Evolutionary conservation across 192 early-diverging fungal genomes (phyloP).

Genomic region (Umbelopsis vinacea): DNA sequence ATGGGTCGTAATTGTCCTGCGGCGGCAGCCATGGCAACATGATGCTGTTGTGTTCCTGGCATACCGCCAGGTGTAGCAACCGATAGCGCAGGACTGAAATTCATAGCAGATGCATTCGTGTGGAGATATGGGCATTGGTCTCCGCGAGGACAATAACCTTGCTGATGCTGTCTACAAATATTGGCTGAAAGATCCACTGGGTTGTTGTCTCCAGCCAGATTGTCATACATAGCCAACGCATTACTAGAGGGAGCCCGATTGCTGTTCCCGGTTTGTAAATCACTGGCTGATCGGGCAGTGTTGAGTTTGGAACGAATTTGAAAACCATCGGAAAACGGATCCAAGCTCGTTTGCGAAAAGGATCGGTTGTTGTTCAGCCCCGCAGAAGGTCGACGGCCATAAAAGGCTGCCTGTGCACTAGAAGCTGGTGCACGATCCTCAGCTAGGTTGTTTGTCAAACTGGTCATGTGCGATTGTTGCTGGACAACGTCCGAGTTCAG

Average conservation of each 20-base stretch:
- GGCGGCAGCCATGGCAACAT: slow-evolving; percentile 33
- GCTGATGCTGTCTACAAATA: slow-evolving; percentile 46
- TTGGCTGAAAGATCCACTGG: slow-evolving; percentile 21
- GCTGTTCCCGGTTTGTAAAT: background rate
- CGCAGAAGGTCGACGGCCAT: slow-evolving; percentile 23
- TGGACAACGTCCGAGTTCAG: slow-evolving; percentile 47
- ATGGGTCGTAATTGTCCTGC: slow-evolving; percentile 25
- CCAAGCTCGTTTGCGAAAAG: slow-evolving; percentile 16
- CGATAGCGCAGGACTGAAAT: slow-evolving; percentile 15
- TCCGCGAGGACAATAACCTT: slow-evolving; percentile 51
- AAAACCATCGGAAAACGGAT: slow-evolving; percentile 26
- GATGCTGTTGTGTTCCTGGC: slow-evolving; percentile 28
- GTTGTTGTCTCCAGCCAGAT: slow-evolving; percentile 11
- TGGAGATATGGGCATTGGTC: slow-evolving; percentile 61
- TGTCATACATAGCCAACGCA: slow-evolving; percentile 11
- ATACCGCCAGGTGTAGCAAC: slow-evolving; percentile 32
- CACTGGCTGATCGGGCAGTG: slow-evolving; percentile 8
- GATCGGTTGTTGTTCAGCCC: slow-evolving; percentile 14
- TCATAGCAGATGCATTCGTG: slow-evolving; percentile 30
- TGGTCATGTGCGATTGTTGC: slow-evolving; percentile 37
- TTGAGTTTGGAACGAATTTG: background rate
- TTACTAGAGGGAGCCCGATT: slow-evolving; percentile 12
- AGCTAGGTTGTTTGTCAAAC: background rate
- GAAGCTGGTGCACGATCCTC: slow-evolving; percentile 20
- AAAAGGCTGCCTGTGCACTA: slow-evolving; percentile 32